Conservation (phyloP, 306 rosid genomes). For the Phaseolus lunatus region DNA sequence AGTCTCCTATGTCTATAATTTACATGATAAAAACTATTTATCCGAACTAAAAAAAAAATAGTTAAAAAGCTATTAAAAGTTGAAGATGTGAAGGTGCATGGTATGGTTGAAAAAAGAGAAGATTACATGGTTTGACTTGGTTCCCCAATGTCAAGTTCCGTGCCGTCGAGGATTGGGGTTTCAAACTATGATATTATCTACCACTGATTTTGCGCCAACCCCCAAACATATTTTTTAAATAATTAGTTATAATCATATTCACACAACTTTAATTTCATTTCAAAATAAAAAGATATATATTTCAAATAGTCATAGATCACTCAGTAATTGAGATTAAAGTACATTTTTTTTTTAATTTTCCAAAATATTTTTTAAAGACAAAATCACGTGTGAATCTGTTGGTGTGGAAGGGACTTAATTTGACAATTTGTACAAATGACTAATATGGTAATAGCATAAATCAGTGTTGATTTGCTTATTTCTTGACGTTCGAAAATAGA, state of each 20-base stretch:
- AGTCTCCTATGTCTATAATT: neutral
- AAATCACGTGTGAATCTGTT: neutral
- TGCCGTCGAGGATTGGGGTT: constrained; percentile 68
- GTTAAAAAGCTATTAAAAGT: neutral
- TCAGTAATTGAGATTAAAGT: too few relatives aligned
- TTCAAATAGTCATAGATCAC: too few relatives aligned
- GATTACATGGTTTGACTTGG: constrained; percentile 54
- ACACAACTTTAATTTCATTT: constrained; percentile 5
- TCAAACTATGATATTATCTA: constrained; percentile 46
- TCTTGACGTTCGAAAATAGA: constrained; percentile 1
- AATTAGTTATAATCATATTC: neutral
- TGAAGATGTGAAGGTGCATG: neutral
- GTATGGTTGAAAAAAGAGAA: neutral
- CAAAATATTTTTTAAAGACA: too few relatives aligned
- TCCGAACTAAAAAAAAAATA: too few relatives aligned
- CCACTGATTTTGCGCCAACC: constrained; percentile 2
- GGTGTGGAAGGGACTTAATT: neutral
- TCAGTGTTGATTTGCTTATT: too few relatives aligned
- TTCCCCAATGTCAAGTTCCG: constrained; percentile 59
- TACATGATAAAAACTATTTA: neutral
- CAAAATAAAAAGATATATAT: too few relatives aligned
- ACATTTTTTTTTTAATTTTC: too few relatives aligned
- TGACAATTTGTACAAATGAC: neutral
- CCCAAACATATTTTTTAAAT: neutral
- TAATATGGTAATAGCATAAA: neutral